phyloP scores from a whole-genome alignment of 257 asterid genomes.

The Linderniella brevidens region DNA sequence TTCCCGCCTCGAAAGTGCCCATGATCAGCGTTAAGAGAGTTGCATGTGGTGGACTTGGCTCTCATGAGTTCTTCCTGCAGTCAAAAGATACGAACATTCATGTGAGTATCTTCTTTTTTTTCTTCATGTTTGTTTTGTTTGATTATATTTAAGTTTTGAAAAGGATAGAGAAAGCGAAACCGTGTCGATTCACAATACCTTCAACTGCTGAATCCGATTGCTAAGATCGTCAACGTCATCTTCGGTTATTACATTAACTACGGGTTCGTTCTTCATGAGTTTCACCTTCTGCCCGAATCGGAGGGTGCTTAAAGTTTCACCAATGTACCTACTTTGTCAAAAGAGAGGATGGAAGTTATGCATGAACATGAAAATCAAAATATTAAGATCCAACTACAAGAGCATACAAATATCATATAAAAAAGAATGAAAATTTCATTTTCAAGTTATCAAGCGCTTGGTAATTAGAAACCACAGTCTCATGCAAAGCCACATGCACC shows the following conservation, averaged over 20 bases:
- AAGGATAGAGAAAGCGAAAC: too few relatives aligned
- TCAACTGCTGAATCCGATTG: conserved; percentile 77
- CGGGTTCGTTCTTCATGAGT: conserved; percentile 59
- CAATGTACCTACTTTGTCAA: conserved; percentile 24
- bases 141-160: too few relatives aligned
- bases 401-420: too few relatives aligned
- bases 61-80: conserved; percentile 90
- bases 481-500: too few relatives aligned
- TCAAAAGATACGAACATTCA: conserved; percentile 2
- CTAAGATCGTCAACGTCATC: conserved; percentile 72
- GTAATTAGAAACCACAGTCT: too few relatives aligned
- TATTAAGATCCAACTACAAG: too few relatives aligned
- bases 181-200: too few relatives aligned
- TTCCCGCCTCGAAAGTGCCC: conserved; percentile 47
- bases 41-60: conserved; percentile 47
- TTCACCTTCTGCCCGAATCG: conserved; percentile 66
- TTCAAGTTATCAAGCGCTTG: too few relatives aligned
- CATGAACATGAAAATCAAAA: neutral
- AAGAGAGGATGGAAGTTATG: neutral
- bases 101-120: conserved; percentile 8
- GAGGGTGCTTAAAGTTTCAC: conserved; percentile 73
- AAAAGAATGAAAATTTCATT: too few relatives aligned
- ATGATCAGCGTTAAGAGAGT: conserved; percentile 25
- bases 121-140: too few relatives aligned
- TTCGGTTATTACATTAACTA: conserved; percentile 73